Evolutionary conservation across 345 rosid species (phyloP), one percentile per base, ranked within the genome.

Genomic region (Citrus cavaleriei): DNA sequence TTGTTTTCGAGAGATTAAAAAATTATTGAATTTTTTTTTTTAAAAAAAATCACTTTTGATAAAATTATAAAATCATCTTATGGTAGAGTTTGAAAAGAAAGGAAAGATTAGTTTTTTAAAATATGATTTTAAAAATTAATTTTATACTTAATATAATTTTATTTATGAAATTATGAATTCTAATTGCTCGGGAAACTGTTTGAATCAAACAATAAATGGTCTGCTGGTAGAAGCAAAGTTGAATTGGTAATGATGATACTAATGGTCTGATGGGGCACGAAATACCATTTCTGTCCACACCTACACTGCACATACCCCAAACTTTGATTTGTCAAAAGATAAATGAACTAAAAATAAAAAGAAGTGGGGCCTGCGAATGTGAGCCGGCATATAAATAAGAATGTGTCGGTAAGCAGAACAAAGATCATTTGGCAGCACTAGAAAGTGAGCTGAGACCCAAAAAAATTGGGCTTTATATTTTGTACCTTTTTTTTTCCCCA

Each of bases 21-120:
- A 46, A 0, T 46, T 0, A 46, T 46, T 46, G 40, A 6, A 6
- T 13, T 46, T 46, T 10, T 46, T 12, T 40, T 25, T 25, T 25
- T 25, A 0, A 4, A 9, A 10, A 3, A 46, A 46, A 3, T 12
- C 0, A 46, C 0, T 46, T 46, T 13, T 46, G 51, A 46, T 46
- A 13, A 46, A 13, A 46, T 46, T 0, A 46, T 0, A 35, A 35
- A 35, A 3, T 46, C 5, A 46, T 46, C 6, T 2, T 42, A 46
- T 0, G 0, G 1, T 13, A 46, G 0, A 13, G 0, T 10, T 42
- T 46, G 0, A 46, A 46, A 46, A 46, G 3, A 3, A 46, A 3
- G 0, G 1, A 12, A 46, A 46, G 1, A 13, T 0, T 42, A 13
- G 0, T 46, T 46, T 12, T 46, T 42, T 0, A 46, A 46, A 12